A percentile compares a stretch with the other conserved stretches of the same genome.
phyloP scores from a whole-genome alignment of 768 basidiomycete genomes.

The Collybiopsis confluens region DNA sequence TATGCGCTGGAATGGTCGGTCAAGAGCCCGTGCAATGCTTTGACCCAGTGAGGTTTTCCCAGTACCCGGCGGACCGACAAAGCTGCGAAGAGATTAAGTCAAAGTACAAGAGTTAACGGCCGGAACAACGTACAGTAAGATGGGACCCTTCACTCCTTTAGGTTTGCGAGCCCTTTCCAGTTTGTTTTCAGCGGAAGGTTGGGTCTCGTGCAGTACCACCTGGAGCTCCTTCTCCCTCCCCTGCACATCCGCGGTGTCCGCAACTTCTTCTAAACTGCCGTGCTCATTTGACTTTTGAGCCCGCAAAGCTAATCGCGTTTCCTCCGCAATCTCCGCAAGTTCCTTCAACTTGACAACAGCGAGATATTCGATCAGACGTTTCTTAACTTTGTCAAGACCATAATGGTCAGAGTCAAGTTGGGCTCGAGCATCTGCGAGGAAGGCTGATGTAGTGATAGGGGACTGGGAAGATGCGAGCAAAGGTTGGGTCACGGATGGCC shows the following conservation, averaged over 20 bases:
- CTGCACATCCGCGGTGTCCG: constrained; percentile 10
- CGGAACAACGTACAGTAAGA: constrained; percentile 48
- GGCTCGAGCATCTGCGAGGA: constrained; percentile 64
- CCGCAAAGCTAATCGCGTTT: constrained; percentile 29
- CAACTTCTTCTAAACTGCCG: constrained; percentile 16
- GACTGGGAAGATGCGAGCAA: constrained; percentile 10
- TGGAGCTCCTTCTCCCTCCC: constrained; percentile 19
- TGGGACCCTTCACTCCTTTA: constrained; percentile 64
- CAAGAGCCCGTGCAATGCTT: constrained; percentile 79
- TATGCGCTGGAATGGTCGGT: constrained; percentile 87
- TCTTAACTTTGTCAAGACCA: constrained; percentile 90
- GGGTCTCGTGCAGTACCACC: constrained; percentile 21
- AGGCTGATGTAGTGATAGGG: constrained; percentile 46
- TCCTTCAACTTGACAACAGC: constrained; percentile 72
- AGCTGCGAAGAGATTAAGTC: constrained; percentile 34
- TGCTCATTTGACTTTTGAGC: constrained; percentile 26
- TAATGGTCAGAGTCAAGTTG: constrained; percentile 91
- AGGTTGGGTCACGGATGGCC: constrained; percentile 51
- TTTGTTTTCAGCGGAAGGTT: neutral
- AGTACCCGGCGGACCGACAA: constrained; percentile 87
- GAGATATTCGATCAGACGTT: constrained; percentile 85
- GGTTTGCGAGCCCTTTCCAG: constrained; percentile 4
- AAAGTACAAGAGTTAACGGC: too few species aligned
- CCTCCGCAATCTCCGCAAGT: constrained; percentile 20
- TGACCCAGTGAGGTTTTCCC: constrained; percentile 92